A percentile compares a stretch with the other conserved stretches of the same genome.
phyloP scores from a whole-genome alignment of 2,329 filamentous ascomycete genomes.

The Aspergillus spinulosporus region DNA sequence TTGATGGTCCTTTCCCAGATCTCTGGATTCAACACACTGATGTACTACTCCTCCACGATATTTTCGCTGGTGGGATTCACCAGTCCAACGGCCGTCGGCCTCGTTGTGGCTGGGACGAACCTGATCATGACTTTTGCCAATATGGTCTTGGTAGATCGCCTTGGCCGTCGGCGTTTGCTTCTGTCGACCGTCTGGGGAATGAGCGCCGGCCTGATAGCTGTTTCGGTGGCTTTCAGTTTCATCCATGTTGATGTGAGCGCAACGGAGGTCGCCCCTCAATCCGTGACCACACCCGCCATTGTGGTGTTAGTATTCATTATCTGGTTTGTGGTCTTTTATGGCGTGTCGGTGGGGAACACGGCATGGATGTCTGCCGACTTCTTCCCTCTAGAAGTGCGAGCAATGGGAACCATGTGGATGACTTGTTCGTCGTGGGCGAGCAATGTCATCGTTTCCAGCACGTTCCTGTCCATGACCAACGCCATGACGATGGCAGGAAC shows the following conservation, averaged over 20 bases:
- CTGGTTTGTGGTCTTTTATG: conserved; percentile 49
- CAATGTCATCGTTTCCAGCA: conserved; percentile 54
- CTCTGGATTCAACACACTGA: conserved; percentile 49
- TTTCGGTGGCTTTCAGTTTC: conserved; percentile 50
- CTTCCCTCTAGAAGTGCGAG: conserved; percentile 51
- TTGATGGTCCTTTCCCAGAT: conserved; percentile 54
- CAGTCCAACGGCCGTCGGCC: conserved; percentile 50
- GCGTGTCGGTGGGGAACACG: conserved; percentile 50
- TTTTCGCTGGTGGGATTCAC: conserved; percentile 53
- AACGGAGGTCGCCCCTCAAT: conserved; percentile 25
- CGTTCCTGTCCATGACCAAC: conserved; percentile 54
- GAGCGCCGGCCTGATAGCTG: conserved; percentile 44
- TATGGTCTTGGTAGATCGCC: conserved; percentile 48
- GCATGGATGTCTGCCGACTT: conserved; percentile 54
- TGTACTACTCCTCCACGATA: conserved; percentile 49
- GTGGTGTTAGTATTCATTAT: conserved; percentile 49
- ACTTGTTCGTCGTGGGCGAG: conserved; percentile 50
- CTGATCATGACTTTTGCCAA: conserved; percentile 55
- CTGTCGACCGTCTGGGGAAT: conserved; percentile 49
- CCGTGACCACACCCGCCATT: conserved; percentile 38
- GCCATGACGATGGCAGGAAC: conserved; percentile 52
- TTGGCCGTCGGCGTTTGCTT: conserved; percentile 50
- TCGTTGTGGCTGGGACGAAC: conserved; percentile 35
- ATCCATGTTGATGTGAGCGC: conserved; percentile 49
- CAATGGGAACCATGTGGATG: conserved; percentile 52